Conservation (phyloP, 2,329 filamentous ascomycete genomes). For the Fusarium sp. region DNA sequence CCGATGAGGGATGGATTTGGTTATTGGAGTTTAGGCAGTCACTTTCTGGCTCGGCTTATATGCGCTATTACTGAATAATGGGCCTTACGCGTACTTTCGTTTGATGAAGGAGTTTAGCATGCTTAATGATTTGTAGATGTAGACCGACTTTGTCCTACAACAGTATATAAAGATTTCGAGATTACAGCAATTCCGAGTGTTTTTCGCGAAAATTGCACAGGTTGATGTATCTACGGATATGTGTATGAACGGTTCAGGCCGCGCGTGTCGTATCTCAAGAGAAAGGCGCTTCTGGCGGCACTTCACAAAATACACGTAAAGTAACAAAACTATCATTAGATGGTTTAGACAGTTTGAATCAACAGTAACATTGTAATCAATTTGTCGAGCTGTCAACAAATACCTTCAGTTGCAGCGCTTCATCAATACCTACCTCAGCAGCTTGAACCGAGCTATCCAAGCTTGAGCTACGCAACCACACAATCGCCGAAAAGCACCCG, state of each 20-base stretch:
- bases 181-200: background rate
- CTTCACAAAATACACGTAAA: no score
- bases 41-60: conserved; percentile 32
- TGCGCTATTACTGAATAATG: conserved; percentile 26
- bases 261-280: background rate
- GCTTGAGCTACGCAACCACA: conserved; percentile 26
- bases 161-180: conserved; percentile 25
- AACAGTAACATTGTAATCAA: no score
- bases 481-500: conserved; percentile 43
- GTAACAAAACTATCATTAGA: background rate
- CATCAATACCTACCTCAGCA: background rate
- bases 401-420: background rate
- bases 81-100: conserved; percentile 44
- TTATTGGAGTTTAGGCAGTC: conserved; percentile 49
- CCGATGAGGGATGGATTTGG: conserved; percentile 59
- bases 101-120: conserved; percentile 33
- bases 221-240: no score
- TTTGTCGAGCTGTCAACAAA: no score
- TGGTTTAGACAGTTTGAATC: no score
- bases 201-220: background rate
- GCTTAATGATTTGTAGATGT: conserved; percentile 46
- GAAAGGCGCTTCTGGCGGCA: no score
- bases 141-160: conserved; percentile 34
- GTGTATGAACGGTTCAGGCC: no score
- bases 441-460: background rate